These are phyloP conservation scores for Pythium folliculosum DNA, from an alignment of 352 stramenopile species.

Conservation along the genomic window DNA sequence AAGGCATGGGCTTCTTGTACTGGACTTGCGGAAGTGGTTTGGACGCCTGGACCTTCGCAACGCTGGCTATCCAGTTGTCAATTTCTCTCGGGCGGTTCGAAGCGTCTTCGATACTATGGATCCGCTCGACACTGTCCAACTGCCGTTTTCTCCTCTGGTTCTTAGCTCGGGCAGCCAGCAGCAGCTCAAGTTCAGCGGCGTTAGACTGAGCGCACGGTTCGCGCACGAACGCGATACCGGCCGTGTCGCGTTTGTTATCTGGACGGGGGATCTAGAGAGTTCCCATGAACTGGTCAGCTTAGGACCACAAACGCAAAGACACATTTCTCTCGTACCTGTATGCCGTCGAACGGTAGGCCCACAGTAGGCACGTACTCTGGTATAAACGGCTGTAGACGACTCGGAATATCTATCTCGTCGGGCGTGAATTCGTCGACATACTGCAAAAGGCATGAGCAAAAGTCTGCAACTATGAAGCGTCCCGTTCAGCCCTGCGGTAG, in stretches of 20 bases:
- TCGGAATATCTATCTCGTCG: slow-evolving; percentile 89
- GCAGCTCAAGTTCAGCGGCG: slow-evolving; percentile 83
- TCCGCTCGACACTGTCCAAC: slow-evolving; percentile 26
- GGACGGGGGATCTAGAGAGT: slow-evolving; percentile 77
- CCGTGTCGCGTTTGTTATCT: slow-evolving; percentile 70
- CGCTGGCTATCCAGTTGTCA: slow-evolving; percentile 91
- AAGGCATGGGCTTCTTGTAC: slow-evolving; percentile 91
- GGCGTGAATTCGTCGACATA: slow-evolving; percentile 85
- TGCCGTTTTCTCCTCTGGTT: slow-evolving; percentile 34
- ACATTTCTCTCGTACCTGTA: slow-evolving; percentile 41
- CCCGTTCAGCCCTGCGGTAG: no score
- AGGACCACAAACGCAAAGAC: background rate
- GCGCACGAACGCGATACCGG: slow-evolving; percentile 85
- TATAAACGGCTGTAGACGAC: slow-evolving; percentile 92
- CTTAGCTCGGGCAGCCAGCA: slow-evolving; percentile 66
- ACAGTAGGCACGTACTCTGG: slow-evolving; percentile 90
- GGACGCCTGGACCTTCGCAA: slow-evolving; percentile 84
- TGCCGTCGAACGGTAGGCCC: slow-evolving; percentile 66
- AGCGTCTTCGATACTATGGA: slow-evolving; percentile 91
- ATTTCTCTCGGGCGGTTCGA: slow-evolving; percentile 85
- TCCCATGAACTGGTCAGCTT: background rate
- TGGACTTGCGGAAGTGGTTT: slow-evolving; percentile 74
- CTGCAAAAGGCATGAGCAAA: slow-evolving; percentile 29
- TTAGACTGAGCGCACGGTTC: slow-evolving; percentile 91
- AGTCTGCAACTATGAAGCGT: background rate